phyloP scores from a whole-genome alignment of 495 filamentous ascomycete species.

The Amniculicola lignicola region DNA sequence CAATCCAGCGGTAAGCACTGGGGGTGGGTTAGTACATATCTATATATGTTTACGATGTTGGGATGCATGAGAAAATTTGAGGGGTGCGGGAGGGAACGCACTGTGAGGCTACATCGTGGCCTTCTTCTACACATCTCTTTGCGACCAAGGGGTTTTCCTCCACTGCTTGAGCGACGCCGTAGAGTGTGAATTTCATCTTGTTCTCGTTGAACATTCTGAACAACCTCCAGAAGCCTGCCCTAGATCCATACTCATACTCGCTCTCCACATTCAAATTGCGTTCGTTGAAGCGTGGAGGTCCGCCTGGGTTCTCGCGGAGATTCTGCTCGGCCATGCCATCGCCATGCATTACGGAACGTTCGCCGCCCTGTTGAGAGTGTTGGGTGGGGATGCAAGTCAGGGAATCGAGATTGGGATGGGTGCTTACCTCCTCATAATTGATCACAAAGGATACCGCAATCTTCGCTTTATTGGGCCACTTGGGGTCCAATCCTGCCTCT shows the following conservation, averaged over 20 bases:
- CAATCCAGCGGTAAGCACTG: slow-evolving; percentile 43
- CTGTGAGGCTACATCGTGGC: slow-evolving; percentile 45
- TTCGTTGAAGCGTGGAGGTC: slow-evolving; percentile 37
- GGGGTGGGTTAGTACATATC: too few species aligned
- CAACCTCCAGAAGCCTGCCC: slow-evolving; percentile 43
- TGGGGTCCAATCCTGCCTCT: slow-evolving; percentile 39
- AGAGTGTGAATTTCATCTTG: slow-evolving; percentile 44
- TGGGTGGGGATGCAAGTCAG: not conserved
- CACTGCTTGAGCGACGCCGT: slow-evolving; percentile 42
- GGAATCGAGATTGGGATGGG: too few species aligned
- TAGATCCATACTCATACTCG: slow-evolving; percentile 46
- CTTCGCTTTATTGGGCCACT: slow-evolving; percentile 45
- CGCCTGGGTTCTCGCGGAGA: slow-evolving; percentile 40
- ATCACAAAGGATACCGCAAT: slow-evolving; percentile 47
- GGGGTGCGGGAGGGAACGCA: not conserved
- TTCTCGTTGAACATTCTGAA: slow-evolving; percentile 43
- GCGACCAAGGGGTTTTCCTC: slow-evolving; percentile 42
- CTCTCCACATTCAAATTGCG: slow-evolving; percentile 41
- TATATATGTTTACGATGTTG: too few species aligned
- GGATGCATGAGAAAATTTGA: too few species aligned
- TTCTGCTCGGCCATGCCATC: slow-evolving; percentile 39
- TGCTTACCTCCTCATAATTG: slow-evolving; percentile 43
- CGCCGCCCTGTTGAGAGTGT: slow-evolving; percentile 31
- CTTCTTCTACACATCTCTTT: slow-evolving; percentile 37
- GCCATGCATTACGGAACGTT: slow-evolving; percentile 40